A percentile compares a stretch with the other conserved stretches of the same genome.
These are phyloP conservation scores for Cyclostephanos tholiformis DNA, from an alignment of 108 stramenopile genomes.

Conservation along the genomic window DNA sequence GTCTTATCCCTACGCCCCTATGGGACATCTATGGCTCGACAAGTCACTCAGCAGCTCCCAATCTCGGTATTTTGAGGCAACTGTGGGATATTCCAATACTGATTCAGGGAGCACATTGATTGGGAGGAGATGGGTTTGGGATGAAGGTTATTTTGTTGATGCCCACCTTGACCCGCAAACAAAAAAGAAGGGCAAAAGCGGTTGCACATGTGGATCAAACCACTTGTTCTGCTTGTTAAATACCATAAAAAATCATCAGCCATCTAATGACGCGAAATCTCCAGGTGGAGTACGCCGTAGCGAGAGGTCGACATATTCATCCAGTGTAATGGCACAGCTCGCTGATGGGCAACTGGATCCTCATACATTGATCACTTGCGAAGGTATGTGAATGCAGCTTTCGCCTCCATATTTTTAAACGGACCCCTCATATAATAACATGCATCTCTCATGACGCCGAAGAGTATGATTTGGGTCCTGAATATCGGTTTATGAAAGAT, in stretches of 20 bases:
- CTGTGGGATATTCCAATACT: constrained; percentile 5
- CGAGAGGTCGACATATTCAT: constrained; percentile 29
- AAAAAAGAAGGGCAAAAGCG: constrained; percentile 1
- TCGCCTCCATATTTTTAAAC: background rate
- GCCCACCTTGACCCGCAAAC: constrained; percentile 14
- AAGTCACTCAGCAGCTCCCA: constrained; percentile 16
- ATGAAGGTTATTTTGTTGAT: constrained; percentile 47
- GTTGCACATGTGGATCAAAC: constrained; percentile 35
- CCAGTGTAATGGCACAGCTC: constrained; percentile 33
- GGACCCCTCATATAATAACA: background rate
- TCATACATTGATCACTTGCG: constrained; percentile 46
- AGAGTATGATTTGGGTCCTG: constrained; percentile 42
- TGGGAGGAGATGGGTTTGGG: constrained; percentile 45
- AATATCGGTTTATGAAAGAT: constrained; percentile 35
- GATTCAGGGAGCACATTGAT: constrained; percentile 35
- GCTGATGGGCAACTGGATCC: constrained; percentile 40
- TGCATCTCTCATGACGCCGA: background rate
- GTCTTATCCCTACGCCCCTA: constrained; percentile 35
- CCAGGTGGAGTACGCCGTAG: constrained; percentile 23
- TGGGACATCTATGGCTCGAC: constrained; percentile 41
- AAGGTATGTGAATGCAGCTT: constrained; percentile 6
- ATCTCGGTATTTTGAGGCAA: constrained; percentile 1
- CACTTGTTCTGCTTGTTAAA: constrained; percentile 5
- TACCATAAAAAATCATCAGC: constrained; percentile 4
- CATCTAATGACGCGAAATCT: constrained; percentile 12